phyloP scores from a whole-genome alignment of 441 rosid species.

The Erodium trifolium region DNA sequence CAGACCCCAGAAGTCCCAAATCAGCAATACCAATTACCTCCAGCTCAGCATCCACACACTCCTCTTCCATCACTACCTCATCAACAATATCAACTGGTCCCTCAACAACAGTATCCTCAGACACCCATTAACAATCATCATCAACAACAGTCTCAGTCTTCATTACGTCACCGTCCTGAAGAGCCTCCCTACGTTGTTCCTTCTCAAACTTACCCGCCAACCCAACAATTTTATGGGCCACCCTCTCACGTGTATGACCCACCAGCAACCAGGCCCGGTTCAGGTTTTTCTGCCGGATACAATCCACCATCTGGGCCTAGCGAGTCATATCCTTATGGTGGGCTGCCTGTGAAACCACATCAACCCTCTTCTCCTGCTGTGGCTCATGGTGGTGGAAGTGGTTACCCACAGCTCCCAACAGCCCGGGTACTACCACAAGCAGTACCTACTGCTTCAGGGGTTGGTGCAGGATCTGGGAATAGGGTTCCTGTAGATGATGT shows the following conservation, averaged over 20 bases:
- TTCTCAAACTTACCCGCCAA: conserved; percentile 49
- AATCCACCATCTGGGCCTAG: conserved; percentile 35
- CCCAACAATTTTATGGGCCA: conserved; percentile 55
- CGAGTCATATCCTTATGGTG: conserved; percentile 52
- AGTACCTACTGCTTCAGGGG: conserved; percentile 47
- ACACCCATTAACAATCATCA: conserved; percentile 26
- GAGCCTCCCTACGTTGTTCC: conserved; percentile 44
- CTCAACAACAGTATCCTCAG: conserved; percentile 43
- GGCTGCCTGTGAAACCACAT: conserved; percentile 41
- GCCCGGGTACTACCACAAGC: conserved; percentile 71
- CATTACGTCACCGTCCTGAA: conserved; percentile 29
- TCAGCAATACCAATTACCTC: conserved; percentile 5
- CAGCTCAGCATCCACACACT: background rate
- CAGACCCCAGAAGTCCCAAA: background rate
- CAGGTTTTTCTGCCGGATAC: conserved; percentile 57
- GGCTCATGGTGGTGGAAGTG: conserved; percentile 37
- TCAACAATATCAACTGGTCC: conserved; percentile 21
- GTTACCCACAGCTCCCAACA: conserved; percentile 72
- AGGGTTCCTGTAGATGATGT: conserved; percentile 76
- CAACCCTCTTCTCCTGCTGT: conserved; percentile 37
- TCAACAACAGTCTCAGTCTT: conserved; percentile 20
- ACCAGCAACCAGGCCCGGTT: conserved; percentile 44
- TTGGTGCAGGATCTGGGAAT: conserved; percentile 41
- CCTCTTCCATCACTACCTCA: conserved; percentile 15
- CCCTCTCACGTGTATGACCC: conserved; percentile 50